These are phyloP conservation scores for Phytophthora idaei DNA, from an alignment of 352 stramenopile species.

Conservation along the genomic window DNA sequence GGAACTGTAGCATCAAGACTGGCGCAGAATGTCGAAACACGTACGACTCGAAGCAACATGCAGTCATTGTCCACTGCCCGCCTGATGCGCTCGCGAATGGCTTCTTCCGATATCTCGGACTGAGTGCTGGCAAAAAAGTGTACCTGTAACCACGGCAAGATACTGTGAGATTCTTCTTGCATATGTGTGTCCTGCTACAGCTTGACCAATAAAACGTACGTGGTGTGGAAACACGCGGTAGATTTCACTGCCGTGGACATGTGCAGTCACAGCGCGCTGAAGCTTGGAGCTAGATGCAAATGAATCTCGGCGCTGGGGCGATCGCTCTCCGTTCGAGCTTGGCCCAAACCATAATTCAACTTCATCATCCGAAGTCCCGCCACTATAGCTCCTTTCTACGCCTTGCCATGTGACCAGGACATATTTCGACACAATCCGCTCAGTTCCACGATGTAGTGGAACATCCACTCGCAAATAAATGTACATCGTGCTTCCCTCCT, in stretches of 20 bases:
- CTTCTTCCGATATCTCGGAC: conserved; percentile 85
- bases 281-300: conserved; percentile 78
- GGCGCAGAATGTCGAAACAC: conserved; percentile 7
- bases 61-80: conserved; percentile 87
- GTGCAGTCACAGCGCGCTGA: conserved; percentile 76
- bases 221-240: conserved; percentile 89
- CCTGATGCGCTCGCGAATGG: conserved; percentile 82
- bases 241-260: conserved; percentile 85
- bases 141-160: conserved; percentile 45
- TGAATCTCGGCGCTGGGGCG: conserved; percentile 41
- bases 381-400: conserved; percentile 48
- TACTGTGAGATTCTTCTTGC: background rate
- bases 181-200: background rate
- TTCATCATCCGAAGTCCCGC: conserved; percentile 81
- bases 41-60: conserved; percentile 85
- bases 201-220: conserved; percentile 40
- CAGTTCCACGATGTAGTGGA: conserved; percentile 78
- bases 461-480: conserved; percentile 91
- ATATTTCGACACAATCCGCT: conserved; percentile 88
- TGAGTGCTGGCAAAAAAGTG: conserved; percentile 85
- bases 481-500: conserved; percentile 87
- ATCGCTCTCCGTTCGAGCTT: conserved; percentile 49
- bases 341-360: conserved; percentile 60
- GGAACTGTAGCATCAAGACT: background rate
- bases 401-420: conserved; percentile 88